These are phyloP conservation scores for Podila verticillata DNA, from an alignment of 192 early-diverging fungal species.

Conservation along the genomic window DNA sequence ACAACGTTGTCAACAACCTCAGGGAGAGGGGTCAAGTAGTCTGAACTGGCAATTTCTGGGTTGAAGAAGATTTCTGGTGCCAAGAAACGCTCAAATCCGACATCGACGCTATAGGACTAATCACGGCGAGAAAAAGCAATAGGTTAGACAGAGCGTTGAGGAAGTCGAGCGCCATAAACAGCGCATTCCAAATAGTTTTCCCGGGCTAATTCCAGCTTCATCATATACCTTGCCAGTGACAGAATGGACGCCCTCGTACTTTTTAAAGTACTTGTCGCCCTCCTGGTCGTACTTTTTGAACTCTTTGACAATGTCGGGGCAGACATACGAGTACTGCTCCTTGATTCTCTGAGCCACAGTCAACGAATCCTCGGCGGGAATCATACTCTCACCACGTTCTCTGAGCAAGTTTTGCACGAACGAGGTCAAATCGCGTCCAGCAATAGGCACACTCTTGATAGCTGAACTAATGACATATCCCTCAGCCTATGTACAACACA, in stretches of 20 bases:
- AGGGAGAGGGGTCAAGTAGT: slow-evolving; percentile 95
- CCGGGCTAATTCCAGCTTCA: neutral
- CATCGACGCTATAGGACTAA: slow-evolving; percentile 91
- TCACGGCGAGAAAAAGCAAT: neutral
- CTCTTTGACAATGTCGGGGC: slow-evolving; percentile 97
- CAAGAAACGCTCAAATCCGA: slow-evolving; percentile 98
- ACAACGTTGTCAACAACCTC: slow-evolving; percentile 97
- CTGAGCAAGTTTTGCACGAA: slow-evolving; percentile 98
- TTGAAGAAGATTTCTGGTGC: slow-evolving; percentile 99
- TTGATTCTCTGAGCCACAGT: slow-evolving; percentile 96
- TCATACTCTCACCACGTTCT: slow-evolving; percentile 93
- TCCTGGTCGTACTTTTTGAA: slow-evolving; percentile 94
- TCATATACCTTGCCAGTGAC: slow-evolving; percentile 81
- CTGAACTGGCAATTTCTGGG: slow-evolving; percentile 96
- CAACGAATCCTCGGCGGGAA: slow-evolving; percentile 96
- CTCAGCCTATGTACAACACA: slow-evolving; percentile 82
- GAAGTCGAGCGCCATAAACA: neutral
- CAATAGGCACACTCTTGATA: slow-evolving; percentile 99
- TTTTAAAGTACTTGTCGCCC: slow-evolving; percentile 89
- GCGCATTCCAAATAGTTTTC: neutral
- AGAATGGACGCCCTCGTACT: slow-evolving; percentile 84
- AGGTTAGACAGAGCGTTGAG: neutral
- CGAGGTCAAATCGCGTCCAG: slow-evolving; percentile 95
- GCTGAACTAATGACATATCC: slow-evolving; percentile 98
- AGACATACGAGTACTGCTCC: slow-evolving; percentile 97